These are phyloP conservation scores for Phoma herbarum DNA, from an alignment of 2,329 filamentous ascomycete species.

Conservation along the genomic window DNA sequence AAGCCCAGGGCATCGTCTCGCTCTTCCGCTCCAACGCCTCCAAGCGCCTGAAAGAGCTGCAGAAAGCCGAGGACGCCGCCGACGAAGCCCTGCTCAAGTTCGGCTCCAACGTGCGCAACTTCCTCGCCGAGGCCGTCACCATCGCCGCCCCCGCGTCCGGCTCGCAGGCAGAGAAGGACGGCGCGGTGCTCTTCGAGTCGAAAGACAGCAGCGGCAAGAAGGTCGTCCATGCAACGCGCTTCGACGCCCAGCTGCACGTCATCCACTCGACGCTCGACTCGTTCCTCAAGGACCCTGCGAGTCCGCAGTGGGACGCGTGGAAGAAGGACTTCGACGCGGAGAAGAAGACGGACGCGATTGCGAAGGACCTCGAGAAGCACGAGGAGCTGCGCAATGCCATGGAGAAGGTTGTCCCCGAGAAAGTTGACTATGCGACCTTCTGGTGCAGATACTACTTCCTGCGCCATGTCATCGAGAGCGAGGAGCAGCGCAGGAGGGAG, in stretches of 20 bases:
- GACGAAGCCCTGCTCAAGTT: constrained; percentile 95
- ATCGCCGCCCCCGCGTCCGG: constrained; percentile 75
- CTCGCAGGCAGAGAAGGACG: constrained; percentile 56
- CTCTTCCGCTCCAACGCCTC: constrained; percentile 79
- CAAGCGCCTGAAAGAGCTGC: constrained; percentile 86
- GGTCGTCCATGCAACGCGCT: constrained; percentile 91
- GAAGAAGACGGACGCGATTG: constrained; percentile 83
- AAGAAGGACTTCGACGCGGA: constrained; percentile 79
- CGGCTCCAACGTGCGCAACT: constrained; percentile 87
- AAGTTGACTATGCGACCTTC: constrained; percentile 87
- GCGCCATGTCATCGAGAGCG: constrained; percentile 89
- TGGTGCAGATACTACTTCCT: constrained; percentile 98
- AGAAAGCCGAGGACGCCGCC: constrained; percentile 91
- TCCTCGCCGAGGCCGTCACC: constrained; percentile 87
- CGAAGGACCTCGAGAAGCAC: constrained; percentile 83
- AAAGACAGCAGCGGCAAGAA: constrained; percentile 89
- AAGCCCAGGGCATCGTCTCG: constrained; percentile 73
- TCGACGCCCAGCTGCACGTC: constrained; percentile 94
- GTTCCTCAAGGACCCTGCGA: constrained; percentile 82
- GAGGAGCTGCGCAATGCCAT: constrained; percentile 85
- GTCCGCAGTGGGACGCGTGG: constrained; percentile 79
- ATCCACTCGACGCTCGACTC: constrained; percentile 85
- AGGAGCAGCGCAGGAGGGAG: constrained; percentile 87
- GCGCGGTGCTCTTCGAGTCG: constrained; percentile 85
- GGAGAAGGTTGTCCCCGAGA: constrained; percentile 95